These are phyloP conservation scores for Pseudevernia furfuracea DNA, from an alignment of 495 filamentous ascomycete species.

Conservation along the genomic window DNA sequence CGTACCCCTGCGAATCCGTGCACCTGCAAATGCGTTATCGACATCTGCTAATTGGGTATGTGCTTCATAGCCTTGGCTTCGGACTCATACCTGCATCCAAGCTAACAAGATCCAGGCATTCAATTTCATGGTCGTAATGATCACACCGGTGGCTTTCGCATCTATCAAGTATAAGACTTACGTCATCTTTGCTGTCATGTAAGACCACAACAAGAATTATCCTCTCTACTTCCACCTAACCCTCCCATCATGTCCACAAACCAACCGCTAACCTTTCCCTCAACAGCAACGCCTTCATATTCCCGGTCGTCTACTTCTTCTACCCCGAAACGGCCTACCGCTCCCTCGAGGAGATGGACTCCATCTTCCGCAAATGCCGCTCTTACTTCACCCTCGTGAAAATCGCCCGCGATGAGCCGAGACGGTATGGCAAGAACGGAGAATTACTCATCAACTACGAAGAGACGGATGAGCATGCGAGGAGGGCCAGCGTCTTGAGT, in stretches of 20 bases:
- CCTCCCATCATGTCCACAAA: not conserved
- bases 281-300: conserved; percentile 57
- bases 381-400: conserved; percentile 53
- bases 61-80: conserved; percentile 27
- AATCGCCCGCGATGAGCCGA: conserved; percentile 52
- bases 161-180: conserved; percentile 65
- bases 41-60: conserved; percentile 54
- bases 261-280: conserved; percentile 20
- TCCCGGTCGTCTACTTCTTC: conserved; percentile 66
- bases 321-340: conserved; percentile 69
- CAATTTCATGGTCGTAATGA: conserved; percentile 59
- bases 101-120: conserved; percentile 26
- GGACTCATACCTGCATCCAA: conserved; percentile 22
- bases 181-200: conserved; percentile 71
- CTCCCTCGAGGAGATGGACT: conserved; percentile 68
- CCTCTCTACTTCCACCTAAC: not conserved
- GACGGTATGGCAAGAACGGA: conserved; percentile 63
- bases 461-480: conserved; percentile 38
- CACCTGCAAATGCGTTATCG: conserved; percentile 63
- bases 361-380: conserved; percentile 59
- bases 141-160: conserved; percentile 61
- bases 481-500: not conserved
- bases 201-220: conserved; percentile 20
- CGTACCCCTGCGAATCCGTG: conserved; percentile 63
- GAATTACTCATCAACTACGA: conserved; percentile 58